Evolutionary conservation across 2,329 filamentous ascomycete species (phyloP).

Genomic region (Fusarium sp.): DNA sequence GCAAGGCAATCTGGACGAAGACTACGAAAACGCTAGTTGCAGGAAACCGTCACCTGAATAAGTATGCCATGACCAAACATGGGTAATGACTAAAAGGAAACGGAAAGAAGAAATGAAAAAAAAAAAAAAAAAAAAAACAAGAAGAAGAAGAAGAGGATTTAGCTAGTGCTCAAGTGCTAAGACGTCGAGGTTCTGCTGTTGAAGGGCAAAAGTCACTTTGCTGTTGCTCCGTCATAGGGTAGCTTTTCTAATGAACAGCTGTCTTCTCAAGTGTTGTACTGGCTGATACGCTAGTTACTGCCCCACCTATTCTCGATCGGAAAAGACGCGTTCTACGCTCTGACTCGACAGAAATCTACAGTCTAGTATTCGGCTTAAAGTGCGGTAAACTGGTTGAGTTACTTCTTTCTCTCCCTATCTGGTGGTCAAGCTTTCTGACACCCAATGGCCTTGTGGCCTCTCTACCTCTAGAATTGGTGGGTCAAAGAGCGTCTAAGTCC

Average conservation of each 20-base stretch:
- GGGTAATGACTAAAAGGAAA: not conserved
- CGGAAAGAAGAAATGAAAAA: too few species aligned
- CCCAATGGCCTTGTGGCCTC: too few species aligned
- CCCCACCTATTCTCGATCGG: not conserved
- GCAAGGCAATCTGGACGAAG: too few species aligned
- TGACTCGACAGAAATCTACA: not conserved
- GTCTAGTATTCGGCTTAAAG: accelerated
- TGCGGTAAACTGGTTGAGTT: not conserved
- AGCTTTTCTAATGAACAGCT: not conserved
- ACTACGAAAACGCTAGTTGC: too few species aligned
- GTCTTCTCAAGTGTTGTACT: not conserved
- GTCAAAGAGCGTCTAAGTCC: not conserved
- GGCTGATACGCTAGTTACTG: not conserved
- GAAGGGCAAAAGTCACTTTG: not conserved
- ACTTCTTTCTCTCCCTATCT: not conserved
- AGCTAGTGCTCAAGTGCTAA: not conserved
- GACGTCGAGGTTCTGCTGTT: not conserved
- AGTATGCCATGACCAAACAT: too few species aligned
- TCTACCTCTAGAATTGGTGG: too few species aligned
- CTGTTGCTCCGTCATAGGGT: not conserved
- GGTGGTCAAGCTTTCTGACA: not conserved
- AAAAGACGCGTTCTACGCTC: too few species aligned
- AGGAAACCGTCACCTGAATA: too few species aligned
- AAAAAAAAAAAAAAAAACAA: too few species aligned
- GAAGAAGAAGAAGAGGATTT: not conserved